phyloP scores from a whole-genome alignment of 768 basidiomycete genomes.

The Mycena polygramma region DNA sequence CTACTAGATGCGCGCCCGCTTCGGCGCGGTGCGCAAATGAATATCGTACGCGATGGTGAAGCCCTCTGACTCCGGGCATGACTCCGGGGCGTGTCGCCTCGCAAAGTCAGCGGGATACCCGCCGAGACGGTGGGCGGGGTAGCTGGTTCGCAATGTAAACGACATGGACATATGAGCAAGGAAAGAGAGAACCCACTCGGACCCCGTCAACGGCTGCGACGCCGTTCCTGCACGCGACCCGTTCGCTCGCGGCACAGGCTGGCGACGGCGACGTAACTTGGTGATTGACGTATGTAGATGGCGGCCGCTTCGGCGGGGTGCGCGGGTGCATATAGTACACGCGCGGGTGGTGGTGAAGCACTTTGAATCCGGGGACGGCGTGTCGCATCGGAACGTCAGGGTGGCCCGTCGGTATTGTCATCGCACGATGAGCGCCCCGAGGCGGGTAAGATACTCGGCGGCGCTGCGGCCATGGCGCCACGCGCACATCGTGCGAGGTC shows the following conservation, averaged over 20 bases:
- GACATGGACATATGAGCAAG: not conserved
- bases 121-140: constrained; percentile 17
- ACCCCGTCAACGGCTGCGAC: constrained; percentile 75
- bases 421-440: too few species aligned
- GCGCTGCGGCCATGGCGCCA: too few species aligned
- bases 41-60: constrained; percentile 40
- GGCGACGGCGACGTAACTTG: constrained; percentile 73
- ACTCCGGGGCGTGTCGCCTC: constrained; percentile 35
- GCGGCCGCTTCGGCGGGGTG: too few species aligned
- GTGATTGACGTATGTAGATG: constrained; percentile 71
- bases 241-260: constrained; percentile 69
- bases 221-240: constrained; percentile 91
- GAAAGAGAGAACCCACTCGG: constrained; percentile 11
- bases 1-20: constrained; percentile 32
- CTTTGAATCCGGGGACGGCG: too few species aligned
- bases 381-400: too few species aligned
- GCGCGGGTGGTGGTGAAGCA: too few species aligned
- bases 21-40: constrained; percentile 38
- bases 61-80: constrained; percentile 40
- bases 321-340: too few species aligned
- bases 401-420: too few species aligned
- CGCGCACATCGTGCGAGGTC: too few species aligned
- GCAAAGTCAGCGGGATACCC: constrained; percentile 35
- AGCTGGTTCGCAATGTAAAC: constrained; percentile 4
- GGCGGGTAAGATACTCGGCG: too few species aligned